Percentiles rank a stretch among this genome's conserved stretches.
These are phyloP conservation scores for Thozetella sp. DNA, from an alignment of 495 filamentous ascomycete genomes.

Conservation along the genomic window DNA sequence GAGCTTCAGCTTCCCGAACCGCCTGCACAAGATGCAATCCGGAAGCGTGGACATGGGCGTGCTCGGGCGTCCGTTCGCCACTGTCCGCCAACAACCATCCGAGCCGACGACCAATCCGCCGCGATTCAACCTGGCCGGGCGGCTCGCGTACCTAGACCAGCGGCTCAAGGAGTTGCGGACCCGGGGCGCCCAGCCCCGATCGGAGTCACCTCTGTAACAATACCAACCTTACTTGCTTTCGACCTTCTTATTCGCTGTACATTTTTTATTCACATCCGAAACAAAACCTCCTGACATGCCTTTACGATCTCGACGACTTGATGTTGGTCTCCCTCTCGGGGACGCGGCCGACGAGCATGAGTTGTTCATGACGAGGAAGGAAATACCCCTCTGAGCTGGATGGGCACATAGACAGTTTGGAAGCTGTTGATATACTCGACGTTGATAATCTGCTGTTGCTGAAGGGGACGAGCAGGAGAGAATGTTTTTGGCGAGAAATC, in stretches of 20 bases:
- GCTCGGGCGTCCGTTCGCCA: constrained; percentile 46
- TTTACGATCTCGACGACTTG: constrained; percentile 13
- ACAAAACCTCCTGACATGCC: not conserved
- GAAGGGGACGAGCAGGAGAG: not conserved
- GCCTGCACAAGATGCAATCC: constrained; percentile 35
- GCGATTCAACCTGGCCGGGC: constrained; percentile 39
- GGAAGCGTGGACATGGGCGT: constrained; percentile 40
- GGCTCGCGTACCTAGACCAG: constrained; percentile 52
- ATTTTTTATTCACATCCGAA: constrained; percentile 2
- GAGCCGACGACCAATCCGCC: constrained; percentile 25
- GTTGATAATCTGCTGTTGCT: not conserved
- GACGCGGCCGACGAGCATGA: constrained; percentile 6
- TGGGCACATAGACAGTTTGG: constrained; percentile 8
- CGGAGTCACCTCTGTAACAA: constrained; percentile 43
- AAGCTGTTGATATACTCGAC: constrained; percentile 10
- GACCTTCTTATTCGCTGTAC: not conserved
- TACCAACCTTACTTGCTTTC: constrained; percentile 3
- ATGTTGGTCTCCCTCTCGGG: constrained; percentile 5
- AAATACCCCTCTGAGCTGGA: constrained; percentile 13
- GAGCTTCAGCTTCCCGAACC: constrained; percentile 51
- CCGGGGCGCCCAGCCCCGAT: constrained; percentile 30
- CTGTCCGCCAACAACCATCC: constrained; percentile 29
- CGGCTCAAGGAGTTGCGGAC: constrained; percentile 52
- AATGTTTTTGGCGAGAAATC: no score
- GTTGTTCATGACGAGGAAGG: constrained; percentile 10